Conservation (phyloP, 2,329 filamentous ascomycete species). For the Claviceps sp. region DNA sequence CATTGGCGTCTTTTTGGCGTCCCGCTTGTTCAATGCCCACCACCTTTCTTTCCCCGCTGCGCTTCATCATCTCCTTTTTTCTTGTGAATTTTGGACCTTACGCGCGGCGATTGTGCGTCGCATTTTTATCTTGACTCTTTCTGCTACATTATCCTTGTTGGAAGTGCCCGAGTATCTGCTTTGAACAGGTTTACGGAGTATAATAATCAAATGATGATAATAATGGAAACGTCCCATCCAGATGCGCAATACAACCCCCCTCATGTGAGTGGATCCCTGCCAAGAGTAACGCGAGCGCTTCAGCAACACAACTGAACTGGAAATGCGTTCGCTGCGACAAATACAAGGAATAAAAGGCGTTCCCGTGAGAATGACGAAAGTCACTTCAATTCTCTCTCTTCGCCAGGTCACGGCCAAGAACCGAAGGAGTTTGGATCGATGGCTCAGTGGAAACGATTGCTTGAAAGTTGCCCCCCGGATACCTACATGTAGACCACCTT, state of each 20-base stretch:
- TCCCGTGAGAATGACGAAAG: too few relatives aligned
- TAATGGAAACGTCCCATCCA: too few relatives aligned
- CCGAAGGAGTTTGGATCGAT: too few relatives aligned
- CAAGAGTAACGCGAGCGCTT: background rate
- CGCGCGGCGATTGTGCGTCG: background rate
- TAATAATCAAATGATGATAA: too few relatives aligned
- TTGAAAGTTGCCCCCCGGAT: too few relatives aligned
- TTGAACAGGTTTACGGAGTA: too few relatives aligned
- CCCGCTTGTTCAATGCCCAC: background rate
- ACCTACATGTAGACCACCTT: background rate
- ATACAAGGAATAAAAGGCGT: too few relatives aligned
- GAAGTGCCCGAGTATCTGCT: background rate
- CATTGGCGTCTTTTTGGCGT: conserved; percentile 3
- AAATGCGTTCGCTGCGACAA: too few relatives aligned
- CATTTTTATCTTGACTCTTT: background rate
- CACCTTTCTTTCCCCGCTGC: background rate
- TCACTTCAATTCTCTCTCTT: too few relatives aligned
- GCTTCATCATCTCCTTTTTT: background rate
- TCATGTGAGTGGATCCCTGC: background rate
- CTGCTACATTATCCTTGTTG: background rate
- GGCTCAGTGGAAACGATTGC: too few relatives aligned
- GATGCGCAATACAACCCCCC: background rate
- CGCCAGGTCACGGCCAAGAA: too few relatives aligned
- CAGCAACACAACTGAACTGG: background rate
- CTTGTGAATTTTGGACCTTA: background rate